Evolutionary conservation across 257 asterid species (phyloP).

Genomic region (Verbascum thapsus): DNA sequence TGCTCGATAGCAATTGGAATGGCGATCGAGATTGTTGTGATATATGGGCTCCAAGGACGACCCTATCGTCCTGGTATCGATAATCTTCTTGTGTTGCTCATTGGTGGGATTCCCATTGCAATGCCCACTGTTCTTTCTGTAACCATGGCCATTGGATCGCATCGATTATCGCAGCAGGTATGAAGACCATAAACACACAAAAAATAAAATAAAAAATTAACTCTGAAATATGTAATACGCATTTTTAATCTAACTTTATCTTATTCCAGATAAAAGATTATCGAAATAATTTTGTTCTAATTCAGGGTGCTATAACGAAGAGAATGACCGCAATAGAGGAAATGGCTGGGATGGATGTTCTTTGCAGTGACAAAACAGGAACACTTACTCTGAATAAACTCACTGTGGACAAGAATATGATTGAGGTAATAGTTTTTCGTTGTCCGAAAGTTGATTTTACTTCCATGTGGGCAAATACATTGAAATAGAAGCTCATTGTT

Average conservation of each 20-base stretch:
- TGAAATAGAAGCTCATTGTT: background rate
- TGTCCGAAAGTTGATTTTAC: background rate
- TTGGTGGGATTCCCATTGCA: conserved; percentile 46
- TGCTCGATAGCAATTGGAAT: conserved; percentile 43
- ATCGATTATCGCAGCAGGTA: conserved; percentile 45
- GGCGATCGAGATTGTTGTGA: conserved; percentile 36
- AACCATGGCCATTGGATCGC: conserved; percentile 46
- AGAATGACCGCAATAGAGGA: conserved; percentile 44
- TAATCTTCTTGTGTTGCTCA: conserved; percentile 40
- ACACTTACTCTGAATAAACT: conserved; percentile 40
- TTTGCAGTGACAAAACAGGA: conserved; percentile 46
- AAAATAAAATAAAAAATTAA: background rate
- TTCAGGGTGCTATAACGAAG: conserved; percentile 43
- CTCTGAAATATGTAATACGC: background rate
- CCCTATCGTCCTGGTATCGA: conserved; percentile 34
- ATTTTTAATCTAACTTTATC: background rate
- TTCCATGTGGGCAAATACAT: background rate
- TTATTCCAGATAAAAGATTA: background rate
- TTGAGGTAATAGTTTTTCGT: conserved; percentile 28
- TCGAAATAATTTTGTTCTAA: background rate
- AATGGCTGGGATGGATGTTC: conserved; percentile 45
- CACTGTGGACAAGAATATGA: conserved; percentile 34
- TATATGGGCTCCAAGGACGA: conserved; percentile 27
- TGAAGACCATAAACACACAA: background rate
- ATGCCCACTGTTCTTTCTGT: conserved; percentile 48